These are phyloP conservation scores for Beauveria asiatica DNA, from an alignment of 2,329 filamentous ascomycete genomes.

Conservation along the genomic window DNA sequence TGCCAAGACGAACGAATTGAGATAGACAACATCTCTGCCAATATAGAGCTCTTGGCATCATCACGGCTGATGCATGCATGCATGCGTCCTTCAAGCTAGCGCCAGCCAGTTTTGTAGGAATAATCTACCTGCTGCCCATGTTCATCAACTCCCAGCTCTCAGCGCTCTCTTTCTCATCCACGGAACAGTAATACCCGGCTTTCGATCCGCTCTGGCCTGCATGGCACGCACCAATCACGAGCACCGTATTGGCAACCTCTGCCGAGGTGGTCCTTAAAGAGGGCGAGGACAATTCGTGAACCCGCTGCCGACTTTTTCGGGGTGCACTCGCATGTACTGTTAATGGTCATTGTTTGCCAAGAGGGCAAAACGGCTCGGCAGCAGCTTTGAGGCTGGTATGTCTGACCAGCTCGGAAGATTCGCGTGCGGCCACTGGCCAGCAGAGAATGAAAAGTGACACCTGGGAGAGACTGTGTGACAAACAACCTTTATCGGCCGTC, in stretches of 20 bases:
- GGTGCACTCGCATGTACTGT: too few species aligned
- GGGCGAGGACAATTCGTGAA: too few species aligned
- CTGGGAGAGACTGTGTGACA: too few species aligned
- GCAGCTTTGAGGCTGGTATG: not conserved
- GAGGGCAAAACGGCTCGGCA: too few species aligned
- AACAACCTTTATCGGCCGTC: too few species aligned
- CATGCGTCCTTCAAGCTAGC: not conserved
- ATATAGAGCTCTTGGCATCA: not conserved
- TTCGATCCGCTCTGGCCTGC: not conserved
- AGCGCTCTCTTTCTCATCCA: not conserved
- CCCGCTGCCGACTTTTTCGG: too few species aligned
- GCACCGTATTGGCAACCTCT: not conserved
- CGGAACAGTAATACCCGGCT: not conserved
- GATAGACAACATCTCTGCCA: too few species aligned
- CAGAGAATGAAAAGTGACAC: too few species aligned
- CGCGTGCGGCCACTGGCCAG: not conserved
- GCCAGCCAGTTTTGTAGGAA: not conserved
- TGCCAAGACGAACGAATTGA: too few species aligned
- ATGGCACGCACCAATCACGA: not conserved
- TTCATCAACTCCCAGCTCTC: not conserved
- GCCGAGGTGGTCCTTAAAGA: not conserved
- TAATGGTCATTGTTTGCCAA: too few species aligned
- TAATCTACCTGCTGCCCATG: not conserved
- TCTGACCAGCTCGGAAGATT: not conserved
- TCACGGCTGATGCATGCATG: not conserved